These are phyloP conservation scores for Thelonectria discophora DNA, from an alignment of 2,329 filamentous ascomycete genomes.

Conservation along the genomic window DNA sequence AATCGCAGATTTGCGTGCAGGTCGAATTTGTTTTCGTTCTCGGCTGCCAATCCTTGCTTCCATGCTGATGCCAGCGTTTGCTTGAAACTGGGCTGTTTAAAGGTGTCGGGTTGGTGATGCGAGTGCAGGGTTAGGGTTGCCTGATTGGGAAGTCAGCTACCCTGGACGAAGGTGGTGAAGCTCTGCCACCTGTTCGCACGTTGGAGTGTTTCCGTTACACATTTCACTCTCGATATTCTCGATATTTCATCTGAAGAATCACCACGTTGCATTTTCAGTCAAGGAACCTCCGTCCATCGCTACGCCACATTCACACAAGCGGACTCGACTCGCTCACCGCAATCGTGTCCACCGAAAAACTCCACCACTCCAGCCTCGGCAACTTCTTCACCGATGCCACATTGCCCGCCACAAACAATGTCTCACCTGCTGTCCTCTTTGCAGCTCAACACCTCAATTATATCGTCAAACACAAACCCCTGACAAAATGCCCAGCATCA, in stretches of 20 bases:
- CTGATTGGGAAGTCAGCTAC: slow-evolving; percentile 18
- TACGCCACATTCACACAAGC: neutral
- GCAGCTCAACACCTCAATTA: neutral
- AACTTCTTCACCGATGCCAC: slow-evolving; percentile 5
- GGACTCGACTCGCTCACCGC: slow-evolving; percentile 18
- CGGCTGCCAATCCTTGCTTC: neutral
- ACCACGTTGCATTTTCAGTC: neutral
- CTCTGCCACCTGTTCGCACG: neutral
- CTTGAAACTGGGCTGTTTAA: neutral
- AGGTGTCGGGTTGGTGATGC: neutral
- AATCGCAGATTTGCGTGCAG: slow-evolving; percentile 20
- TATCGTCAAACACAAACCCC: neutral
- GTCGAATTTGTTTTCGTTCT: neutral
- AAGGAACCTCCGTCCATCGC: too few species aligned
- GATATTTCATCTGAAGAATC: neutral
- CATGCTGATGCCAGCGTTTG: too few species aligned
- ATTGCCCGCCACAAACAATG: too few species aligned
- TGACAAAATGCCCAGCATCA: slow-evolving; percentile 40
- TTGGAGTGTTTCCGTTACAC: too few species aligned
- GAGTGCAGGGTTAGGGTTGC: neutral
- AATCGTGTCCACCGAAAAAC: slow-evolving; percentile 12
- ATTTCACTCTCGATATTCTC: too few species aligned
- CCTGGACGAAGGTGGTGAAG: neutral
- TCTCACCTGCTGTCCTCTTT: neutral
- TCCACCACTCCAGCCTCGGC: neutral